Evolutionary conservation across 371 early-diverging fungal species (phyloP).

Genomic region (Agmasoma carcini): DNA sequence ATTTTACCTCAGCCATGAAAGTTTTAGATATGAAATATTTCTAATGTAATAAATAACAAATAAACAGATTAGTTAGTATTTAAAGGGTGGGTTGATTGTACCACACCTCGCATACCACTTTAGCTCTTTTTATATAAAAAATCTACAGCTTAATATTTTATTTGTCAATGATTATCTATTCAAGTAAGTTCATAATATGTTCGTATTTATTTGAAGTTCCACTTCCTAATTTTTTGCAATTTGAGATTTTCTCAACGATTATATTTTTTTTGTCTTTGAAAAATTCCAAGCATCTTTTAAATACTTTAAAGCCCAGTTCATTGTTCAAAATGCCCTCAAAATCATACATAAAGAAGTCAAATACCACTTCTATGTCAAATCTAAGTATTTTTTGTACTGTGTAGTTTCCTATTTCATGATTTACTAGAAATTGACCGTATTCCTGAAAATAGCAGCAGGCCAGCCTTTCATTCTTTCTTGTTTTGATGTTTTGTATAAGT

Average conservation of each 20-base stretch:
- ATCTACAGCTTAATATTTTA: too few relatives aligned
- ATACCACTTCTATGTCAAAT: slow-evolving; percentile 38
- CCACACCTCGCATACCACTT: too few relatives aligned
- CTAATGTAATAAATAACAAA: not conserved
- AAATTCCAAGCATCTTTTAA: slow-evolving; percentile 42
- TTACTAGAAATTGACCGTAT: slow-evolving; percentile 41
- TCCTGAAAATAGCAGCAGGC: slow-evolving; percentile 37
- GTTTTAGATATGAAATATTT: slow-evolving; percentile 1
- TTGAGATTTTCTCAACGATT: slow-evolving; percentile 7
- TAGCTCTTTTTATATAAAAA: too few relatives aligned
- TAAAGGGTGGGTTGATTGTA: too few relatives aligned
- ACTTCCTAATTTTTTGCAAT: not conserved
- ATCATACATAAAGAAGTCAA: slow-evolving; percentile 35
- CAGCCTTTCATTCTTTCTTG: slow-evolving; percentile 15
- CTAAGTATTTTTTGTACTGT: slow-evolving; percentile 49
- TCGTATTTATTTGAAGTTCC: slow-evolving; percentile 1
- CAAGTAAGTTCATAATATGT: not conserved
- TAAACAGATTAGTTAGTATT: too few relatives aligned
- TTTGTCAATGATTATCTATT: too few relatives aligned
- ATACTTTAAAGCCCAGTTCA: slow-evolving; percentile 48
- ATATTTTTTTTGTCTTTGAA: slow-evolving; percentile 32
- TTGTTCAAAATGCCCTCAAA: slow-evolving; percentile 31
- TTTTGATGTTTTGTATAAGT: slow-evolving; percentile 28
- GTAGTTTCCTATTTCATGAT: slow-evolving; percentile 54
- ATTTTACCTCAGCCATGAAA: slow-evolving; percentile 5